These are phyloP conservation scores for Albugo candida DNA, from an alignment of 352 stramenopile genomes.

Conservation along the genomic window DNA sequence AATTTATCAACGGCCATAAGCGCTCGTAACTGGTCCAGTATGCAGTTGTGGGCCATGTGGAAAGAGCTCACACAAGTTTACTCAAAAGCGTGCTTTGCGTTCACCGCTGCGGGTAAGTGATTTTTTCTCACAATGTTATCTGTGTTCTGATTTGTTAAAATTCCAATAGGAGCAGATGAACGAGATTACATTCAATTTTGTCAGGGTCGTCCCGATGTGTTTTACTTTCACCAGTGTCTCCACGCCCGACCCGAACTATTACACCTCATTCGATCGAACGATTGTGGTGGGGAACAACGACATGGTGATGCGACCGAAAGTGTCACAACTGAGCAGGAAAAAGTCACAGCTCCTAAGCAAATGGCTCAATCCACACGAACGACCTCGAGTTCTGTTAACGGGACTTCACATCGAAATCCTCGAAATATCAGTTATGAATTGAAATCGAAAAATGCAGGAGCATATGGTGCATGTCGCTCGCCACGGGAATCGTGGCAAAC, in stretches of 20 bases:
- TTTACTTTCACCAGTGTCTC: conserved; percentile 58
- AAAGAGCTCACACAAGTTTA: conserved; percentile 66
- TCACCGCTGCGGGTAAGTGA: conserved; percentile 59
- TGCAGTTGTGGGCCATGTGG: conserved; percentile 72
- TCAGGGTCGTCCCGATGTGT: conserved; percentile 47
- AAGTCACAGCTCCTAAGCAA: conserved; percentile 24
- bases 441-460: neutral
- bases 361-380: conserved; percentile 7
- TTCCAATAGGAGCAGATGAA: conserved; percentile 40
- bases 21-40: conserved; percentile 49
- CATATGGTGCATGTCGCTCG: neutral
- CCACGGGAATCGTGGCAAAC: neutral
- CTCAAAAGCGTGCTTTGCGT: conserved; percentile 67
- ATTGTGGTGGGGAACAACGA: conserved; percentile 63
- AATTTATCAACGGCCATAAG: conserved; percentile 8
- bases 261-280: conserved; percentile 65
- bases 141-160: conserved; percentile 3
- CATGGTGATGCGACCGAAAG: conserved; percentile 25
- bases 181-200: conserved; percentile 68
- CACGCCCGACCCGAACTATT: conserved; percentile 49
- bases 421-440: neutral
- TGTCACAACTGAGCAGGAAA: conserved; percentile 6
- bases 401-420: neutral
- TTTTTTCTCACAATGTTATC: conserved; percentile 13
- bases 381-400: neutral